phyloP scores from a whole-genome alignment of 495 filamentous ascomycete species.

The Lasiosphaeris hirsuta region DNA sequence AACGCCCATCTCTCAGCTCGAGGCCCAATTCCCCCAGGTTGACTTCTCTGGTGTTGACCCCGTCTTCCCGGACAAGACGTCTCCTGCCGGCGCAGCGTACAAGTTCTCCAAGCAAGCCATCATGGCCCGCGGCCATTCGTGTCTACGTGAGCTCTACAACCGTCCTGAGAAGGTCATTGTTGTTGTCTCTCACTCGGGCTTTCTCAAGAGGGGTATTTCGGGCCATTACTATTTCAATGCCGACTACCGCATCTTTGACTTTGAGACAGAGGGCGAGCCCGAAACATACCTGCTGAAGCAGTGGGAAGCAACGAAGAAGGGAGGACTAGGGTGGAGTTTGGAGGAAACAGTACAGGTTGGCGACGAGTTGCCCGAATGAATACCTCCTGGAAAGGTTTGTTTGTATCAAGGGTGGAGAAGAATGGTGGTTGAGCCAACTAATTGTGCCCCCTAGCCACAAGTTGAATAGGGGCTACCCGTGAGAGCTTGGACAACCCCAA shows the following conservation, averaged over 20 bases:
- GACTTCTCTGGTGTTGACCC: constrained; percentile 54
- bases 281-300: constrained; percentile 37
- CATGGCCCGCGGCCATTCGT: constrained; percentile 44
- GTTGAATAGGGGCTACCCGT: too few species aligned
- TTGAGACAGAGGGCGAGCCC: constrained; percentile 27
- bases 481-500: too few species aligned
- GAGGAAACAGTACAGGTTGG: constrained; percentile 15
- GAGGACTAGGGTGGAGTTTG: constrained; percentile 19
- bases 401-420: neutral
- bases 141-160: constrained; percentile 45
- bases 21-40: constrained; percentile 48
- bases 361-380: constrained; percentile 8
- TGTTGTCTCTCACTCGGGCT: constrained; percentile 59
- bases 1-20: constrained; percentile 38
- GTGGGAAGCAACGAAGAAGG: constrained; percentile 15
- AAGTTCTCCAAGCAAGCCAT: constrained; percentile 46
- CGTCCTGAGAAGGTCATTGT: constrained; percentile 59
- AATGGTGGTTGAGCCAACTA: too few species aligned
- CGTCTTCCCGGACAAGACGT: constrained; percentile 54
- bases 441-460: too few species aligned
- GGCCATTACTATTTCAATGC: constrained; percentile 53
- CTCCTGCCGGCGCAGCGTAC: constrained; percentile 40
- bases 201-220: constrained; percentile 48
- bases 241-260: constrained; percentile 61
- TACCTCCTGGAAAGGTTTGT: neutral